Base-by-base conservation (phyloP, 139 green algal species). In the Pleodorina starrii region DNA sequence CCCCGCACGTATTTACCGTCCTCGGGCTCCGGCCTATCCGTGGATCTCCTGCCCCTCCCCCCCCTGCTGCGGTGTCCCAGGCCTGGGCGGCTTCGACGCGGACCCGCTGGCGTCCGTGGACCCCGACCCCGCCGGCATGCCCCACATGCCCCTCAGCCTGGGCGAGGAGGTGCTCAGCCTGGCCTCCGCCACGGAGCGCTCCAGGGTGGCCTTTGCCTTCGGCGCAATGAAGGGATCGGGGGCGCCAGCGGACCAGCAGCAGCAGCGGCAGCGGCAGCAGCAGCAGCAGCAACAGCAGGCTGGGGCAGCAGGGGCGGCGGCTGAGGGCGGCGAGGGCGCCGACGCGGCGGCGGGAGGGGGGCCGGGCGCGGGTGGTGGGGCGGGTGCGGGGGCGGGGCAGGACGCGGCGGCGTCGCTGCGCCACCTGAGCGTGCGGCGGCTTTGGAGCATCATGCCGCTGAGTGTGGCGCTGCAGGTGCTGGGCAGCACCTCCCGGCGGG, bases 371-470 rank as follows among this genome's bases (percentile, higher is more conserved):
- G 32, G 23, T 1, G 36, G 9, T 23, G 48, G 5, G 1, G 44
- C 7, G 43, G 63, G 21, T 66, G 63, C 14, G 23, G 79, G 9
- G 71, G 59, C 38, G 36, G 36, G 48, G 60, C n/a, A 35, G 40
- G 72, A 54, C 10, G 51, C 1, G 32, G n/a, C 29, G 54, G 5
- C 42, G 69, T 36, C 40, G 35, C 32, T 50, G 44, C 46, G 51
- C 50, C 80, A 74, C 60, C 83, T 93, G 44, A 93, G 75, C 35
- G 83, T 91, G 23, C 57, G 86, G 5, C 75, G 92, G 69, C 77
- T 95, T 54, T 95, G 92, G 92, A 85, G 87, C 25, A 77, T 75
- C n/a, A 91, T 95, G 75, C 92, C 92, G 23, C 82, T 94, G 35
- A 48, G 89, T 3, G 54, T 94, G 16, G 90, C 88, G 19, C 57